Base-by-base conservation (phyloP, 495 filamentous ascomycete species). In the Aspergillus hancockii region DNA sequence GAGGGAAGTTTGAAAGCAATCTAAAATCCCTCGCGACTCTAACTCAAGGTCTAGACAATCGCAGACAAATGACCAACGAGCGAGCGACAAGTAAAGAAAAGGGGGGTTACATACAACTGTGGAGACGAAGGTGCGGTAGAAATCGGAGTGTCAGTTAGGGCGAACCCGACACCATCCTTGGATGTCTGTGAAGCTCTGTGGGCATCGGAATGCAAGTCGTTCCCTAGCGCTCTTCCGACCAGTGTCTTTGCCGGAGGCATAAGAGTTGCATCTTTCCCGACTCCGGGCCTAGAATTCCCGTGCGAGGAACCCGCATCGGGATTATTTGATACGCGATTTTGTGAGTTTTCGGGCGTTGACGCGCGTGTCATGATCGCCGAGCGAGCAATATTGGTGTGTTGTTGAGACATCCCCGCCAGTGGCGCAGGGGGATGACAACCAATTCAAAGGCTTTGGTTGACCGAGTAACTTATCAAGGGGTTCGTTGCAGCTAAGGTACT, bases 111-210 rank as follows among this genome's bases (percentile, higher is more conserved):
- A 74, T 74, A 89, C 85, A 91, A 87, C 67, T 82, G 81, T 65
- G 88, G 88, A 71, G 86, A 90, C 71, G 78, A 83, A 30, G 88
- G 87, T 55, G 84, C 85, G 62, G 88, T 88, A 63, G 87, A 81
- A 69, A 75, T 67, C 57, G 88, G 88, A 64, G 88, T 91, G 73
- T 91, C 88, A 61, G 76, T 83, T 68, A 88, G 71, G 41, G 84
- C 79, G 52, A 69, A 71, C 60, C 85, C 85, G 70, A 82, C 72
- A 65, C 78, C 76, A 68, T 81, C 74, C 67, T 79, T 78, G 67
- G 73, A 73, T 61, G 71, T 63, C 61, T 72, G 77, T 54, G 75
- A 74, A 40, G 70, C 66, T 68, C 69, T 77, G 69, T 74, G 69
- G 73, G 58, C 69, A 71, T 77, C 75, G 70, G 75, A 72, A 76